phyloP scores from a whole-genome alignment of 805 yeast genomes.

The Pichia rugopelliculosa region DNA sequence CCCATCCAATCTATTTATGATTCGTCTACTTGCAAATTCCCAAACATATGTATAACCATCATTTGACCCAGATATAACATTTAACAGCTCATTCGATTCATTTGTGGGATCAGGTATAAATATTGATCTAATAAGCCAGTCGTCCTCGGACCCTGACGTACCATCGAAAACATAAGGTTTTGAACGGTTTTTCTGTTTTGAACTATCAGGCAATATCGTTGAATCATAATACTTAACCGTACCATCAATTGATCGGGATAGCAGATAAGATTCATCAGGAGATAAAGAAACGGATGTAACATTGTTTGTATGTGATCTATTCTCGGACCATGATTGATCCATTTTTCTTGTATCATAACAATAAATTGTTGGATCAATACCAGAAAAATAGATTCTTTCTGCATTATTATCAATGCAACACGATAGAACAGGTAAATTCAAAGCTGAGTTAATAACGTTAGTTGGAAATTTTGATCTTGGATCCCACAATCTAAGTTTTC shows the following conservation, averaged over 20 bases:
- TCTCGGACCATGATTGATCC: conserved; percentile 38
- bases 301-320: conserved; percentile 36
- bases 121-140: conserved; percentile 41
- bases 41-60: conserved; percentile 53
- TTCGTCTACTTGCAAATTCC: conserved; percentile 46
- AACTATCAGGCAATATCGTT: conserved; percentile 26
- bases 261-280: conserved; percentile 31
- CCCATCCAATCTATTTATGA: conserved; percentile 46
- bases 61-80: conserved; percentile 52
- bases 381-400: conserved; percentile 45
- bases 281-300: conserved; percentile 51
- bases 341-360: conserved; percentile 51
- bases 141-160: conserved; percentile 46
- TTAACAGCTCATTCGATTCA: conserved; percentile 23
- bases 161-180: conserved; percentile 50
- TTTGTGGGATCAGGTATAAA: conserved; percentile 33
- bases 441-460: conserved; percentile 21
- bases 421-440: conserved; percentile 50
- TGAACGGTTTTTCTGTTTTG: conserved; percentile 25
- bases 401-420: conserved; percentile 35
- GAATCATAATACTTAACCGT: conserved; percentile 52
- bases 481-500: conserved; percentile 58
- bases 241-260: conserved; percentile 51
- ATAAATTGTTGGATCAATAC: conserved; percentile 57
- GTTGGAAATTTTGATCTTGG: conserved; percentile 42